Percentiles rank a stretch among this genome's conserved stretches.
Conservation (phyloP, 2,329 filamentous ascomycete genomes). For the Colletotrichum salicis region DNA sequence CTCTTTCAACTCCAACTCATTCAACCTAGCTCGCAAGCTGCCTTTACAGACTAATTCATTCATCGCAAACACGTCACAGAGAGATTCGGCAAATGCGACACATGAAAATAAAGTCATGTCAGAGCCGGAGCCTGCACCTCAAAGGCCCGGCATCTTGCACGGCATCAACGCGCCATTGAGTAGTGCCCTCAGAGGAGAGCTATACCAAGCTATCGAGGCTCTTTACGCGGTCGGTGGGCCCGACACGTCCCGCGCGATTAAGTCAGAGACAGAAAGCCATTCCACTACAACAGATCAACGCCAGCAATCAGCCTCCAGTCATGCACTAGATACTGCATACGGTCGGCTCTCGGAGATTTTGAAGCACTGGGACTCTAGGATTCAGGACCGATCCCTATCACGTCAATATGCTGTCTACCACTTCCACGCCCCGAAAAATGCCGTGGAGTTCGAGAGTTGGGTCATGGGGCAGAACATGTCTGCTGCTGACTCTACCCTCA, state of each 20-base stretch:
- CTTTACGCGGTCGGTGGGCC: constrained; percentile 22
- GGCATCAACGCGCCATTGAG: constrained; percentile 15
- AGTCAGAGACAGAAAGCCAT: background rate
- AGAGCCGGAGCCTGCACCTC: constrained; percentile 11
- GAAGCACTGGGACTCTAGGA: constrained; percentile 12
- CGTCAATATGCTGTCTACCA: constrained; percentile 26
- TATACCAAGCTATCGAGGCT: constrained; percentile 22
- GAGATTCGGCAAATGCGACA: background rate
- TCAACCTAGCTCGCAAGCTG: background rate
- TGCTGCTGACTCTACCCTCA: constrained; percentile 5
- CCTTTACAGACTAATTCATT: background rate
- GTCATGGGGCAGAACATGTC: constrained; percentile 12
- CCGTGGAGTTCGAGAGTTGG: constrained; percentile 13
- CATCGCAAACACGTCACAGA: background rate
- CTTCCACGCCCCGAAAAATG: constrained; percentile 18
- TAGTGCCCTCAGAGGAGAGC: constrained; percentile 7
- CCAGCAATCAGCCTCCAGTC: background rate
- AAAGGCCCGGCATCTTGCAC: constrained; percentile 13
- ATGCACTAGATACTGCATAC: background rate
- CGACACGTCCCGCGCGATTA: constrained; percentile 8
- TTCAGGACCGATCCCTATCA: background rate
- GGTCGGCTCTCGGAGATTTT: background rate
- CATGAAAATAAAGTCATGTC: constrained; percentile 11
- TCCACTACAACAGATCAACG: background rate
- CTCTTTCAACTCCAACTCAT: background rate